Conservation (phyloP, 2,329 filamentous ascomycete species). For the Daldinia sp. region DNA sequence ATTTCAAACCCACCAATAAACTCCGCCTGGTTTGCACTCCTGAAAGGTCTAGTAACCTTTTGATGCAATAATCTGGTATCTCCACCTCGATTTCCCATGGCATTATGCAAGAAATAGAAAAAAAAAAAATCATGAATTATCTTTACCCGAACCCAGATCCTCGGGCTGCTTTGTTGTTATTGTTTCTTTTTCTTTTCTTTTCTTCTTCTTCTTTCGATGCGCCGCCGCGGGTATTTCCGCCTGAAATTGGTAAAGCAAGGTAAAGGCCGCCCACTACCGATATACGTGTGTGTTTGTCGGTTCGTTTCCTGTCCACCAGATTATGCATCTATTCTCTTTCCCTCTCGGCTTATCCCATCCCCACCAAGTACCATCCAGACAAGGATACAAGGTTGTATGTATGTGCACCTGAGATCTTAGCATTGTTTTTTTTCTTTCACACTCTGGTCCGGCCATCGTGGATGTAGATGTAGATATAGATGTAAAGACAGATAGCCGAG, state of each 20-base stretch:
- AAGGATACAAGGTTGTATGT: no score
- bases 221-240: conserved; percentile 27
- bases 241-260: conserved; percentile 39
- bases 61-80: conserved; percentile 44
- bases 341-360: neutral
- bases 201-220: conserved; percentile 19
- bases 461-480: conserved; percentile 16
- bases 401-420: no score
- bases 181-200: neutral
- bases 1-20: conserved; percentile 5
- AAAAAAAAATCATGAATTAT: conserved; percentile 23
- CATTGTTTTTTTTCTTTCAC: neutral
- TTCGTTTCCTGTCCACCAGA: conserved; percentile 31
- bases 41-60: conserved; percentile 44
- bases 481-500: conserved; percentile 32
- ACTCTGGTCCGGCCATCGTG: conserved; percentile 12
- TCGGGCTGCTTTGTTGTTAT: conserved; percentile 11
- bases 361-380: neutral
- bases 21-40: conserved; percentile 18
- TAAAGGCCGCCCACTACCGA: conserved; percentile 30
- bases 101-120: conserved; percentile 20
- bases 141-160: conserved; percentile 24
- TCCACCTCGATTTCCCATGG: conserved; percentile 29
- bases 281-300: conserved; percentile 27
- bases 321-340: conserved; percentile 35